Evolutionary conservation across 75 land plant genomes (phyloP).

Genomic region (Pinus tabuliformis): DNA sequence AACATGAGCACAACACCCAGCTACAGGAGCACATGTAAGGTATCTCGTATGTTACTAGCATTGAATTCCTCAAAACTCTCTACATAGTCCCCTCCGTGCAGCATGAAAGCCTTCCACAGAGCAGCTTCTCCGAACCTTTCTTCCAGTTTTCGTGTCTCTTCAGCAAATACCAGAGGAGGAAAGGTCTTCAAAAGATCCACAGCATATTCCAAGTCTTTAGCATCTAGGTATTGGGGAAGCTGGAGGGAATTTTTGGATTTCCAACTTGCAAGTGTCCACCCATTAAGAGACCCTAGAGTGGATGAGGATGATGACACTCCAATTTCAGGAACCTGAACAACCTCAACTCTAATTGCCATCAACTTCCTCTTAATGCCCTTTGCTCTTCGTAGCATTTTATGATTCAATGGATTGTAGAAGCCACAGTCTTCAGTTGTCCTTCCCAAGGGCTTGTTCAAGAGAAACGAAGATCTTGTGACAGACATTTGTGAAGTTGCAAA

Average conservation of each 20-base stretch:
- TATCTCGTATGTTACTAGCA: conserved; percentile 52
- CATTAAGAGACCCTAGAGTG: background rate
- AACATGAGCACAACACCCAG: conserved; percentile 62
- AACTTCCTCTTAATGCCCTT: too few species aligned
- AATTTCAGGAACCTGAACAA: too few species aligned
- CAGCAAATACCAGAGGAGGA: conserved; percentile 56
- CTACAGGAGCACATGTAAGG: conserved; percentile 49
- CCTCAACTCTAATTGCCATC: too few species aligned
- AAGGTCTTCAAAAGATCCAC: conserved; percentile 32
- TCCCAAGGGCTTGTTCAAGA: too few species aligned
- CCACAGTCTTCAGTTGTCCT: too few species aligned
- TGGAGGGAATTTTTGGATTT: conserved; percentile 38
- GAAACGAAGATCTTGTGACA: too few species aligned
- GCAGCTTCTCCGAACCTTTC: conserved; percentile 52
- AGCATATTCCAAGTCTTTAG: conserved; percentile 20
- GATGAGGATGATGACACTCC: too few species aligned
- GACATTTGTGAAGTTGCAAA: too few species aligned
- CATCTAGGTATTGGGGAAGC: conserved; percentile 37
- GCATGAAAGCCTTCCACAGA: conserved; percentile 40
- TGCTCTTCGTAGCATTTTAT: too few species aligned
- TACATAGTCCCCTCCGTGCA: conserved; percentile 59
- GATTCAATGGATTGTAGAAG: too few species aligned
- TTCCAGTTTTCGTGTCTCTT: conserved; percentile 45
- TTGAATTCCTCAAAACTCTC: conserved; percentile 59
- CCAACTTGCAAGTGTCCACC: conserved; percentile 23